phyloP scores from a whole-genome alignment of 495 filamentous ascomycete genomes.

The Lasiosphaeria ovina region DNA sequence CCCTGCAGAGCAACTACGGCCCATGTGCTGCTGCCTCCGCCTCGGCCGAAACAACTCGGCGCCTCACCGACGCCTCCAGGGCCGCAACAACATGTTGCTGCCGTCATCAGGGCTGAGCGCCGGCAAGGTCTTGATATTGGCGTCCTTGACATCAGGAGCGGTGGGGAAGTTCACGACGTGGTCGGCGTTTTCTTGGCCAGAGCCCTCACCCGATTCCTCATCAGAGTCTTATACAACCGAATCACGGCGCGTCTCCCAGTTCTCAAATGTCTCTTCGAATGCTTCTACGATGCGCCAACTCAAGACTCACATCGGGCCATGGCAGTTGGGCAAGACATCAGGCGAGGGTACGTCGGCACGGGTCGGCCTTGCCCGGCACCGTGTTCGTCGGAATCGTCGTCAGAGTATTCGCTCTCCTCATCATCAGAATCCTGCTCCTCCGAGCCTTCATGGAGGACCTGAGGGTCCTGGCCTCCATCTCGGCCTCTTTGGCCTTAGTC shows the following conservation, averaged over 20 bases:
- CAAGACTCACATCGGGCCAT: conserved; percentile 83
- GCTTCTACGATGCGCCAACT: conserved; percentile 47
- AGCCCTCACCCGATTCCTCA: too few relatives aligned
- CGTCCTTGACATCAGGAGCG: background rate
- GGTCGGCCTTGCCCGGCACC: conserved; percentile 79
- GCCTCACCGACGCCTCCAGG: too few relatives aligned
- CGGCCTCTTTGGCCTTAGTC: too few relatives aligned
- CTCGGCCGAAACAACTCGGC: too few relatives aligned
- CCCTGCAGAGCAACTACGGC: too few relatives aligned
- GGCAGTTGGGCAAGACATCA: conserved; percentile 82
- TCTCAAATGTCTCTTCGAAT: conserved; percentile 65
- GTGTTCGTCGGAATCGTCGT: conserved; percentile 21
- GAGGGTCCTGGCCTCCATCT: too few relatives aligned
- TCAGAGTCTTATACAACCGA: conserved; percentile 23
- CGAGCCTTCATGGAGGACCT: too few relatives aligned
- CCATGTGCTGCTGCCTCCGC: too few relatives aligned
- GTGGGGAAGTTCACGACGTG: background rate
- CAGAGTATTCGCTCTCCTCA: too few relatives aligned
- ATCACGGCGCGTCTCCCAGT: conserved; percentile 67
- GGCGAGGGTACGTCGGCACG: conserved; percentile 82
- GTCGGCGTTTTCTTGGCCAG: background rate
- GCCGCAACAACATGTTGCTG: too few relatives aligned
- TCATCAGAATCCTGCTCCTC: too few relatives aligned
- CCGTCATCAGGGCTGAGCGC: conserved; percentile 12
- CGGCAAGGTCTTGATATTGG: too few relatives aligned